phyloP scores from a whole-genome alignment of 176 grass and related monocot genomes.

The Paspalum vaginatum region DNA sequence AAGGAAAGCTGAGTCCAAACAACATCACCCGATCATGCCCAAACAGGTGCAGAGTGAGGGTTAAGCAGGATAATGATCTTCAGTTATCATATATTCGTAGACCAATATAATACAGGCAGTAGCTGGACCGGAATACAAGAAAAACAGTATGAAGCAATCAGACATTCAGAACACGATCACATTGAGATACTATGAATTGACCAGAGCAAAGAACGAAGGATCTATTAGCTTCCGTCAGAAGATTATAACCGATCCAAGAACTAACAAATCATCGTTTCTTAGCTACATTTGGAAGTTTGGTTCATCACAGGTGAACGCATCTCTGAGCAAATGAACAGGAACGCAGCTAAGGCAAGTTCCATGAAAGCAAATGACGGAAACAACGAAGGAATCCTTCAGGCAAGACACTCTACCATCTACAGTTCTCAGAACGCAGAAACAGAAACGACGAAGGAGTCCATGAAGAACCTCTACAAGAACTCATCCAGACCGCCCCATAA shows the following conservation, averaged over 20 bases:
- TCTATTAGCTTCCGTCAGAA: not conserved
- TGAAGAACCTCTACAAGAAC: not conserved
- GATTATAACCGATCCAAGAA: not conserved
- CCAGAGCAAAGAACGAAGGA: not conserved
- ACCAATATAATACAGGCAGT: too few species aligned
- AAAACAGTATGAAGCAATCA: too few species aligned
- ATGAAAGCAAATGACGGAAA: not conserved
- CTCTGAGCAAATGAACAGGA: not conserved
- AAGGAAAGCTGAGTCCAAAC: too few species aligned
- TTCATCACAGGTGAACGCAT: slow-evolving; percentile 4
- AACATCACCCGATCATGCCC: too few species aligned
- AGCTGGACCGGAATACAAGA: too few species aligned
- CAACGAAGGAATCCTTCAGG: too few species aligned
- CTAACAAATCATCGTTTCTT: not conserved
- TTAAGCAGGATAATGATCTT: too few species aligned
- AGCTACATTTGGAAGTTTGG: not conserved
- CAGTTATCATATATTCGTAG: too few species aligned
- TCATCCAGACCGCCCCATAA: not conserved
- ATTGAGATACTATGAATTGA: not conserved
- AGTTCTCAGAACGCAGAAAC: not conserved
- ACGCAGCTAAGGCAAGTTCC: not conserved
- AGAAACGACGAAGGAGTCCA: not conserved
- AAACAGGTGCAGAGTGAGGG: too few species aligned
- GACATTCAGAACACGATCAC: too few species aligned
- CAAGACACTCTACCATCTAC: not conserved